Evolutionary conservation across 768 basidiomycete genomes (phyloP).

Genomic region (Asterophora lycoperdoides): DNA sequence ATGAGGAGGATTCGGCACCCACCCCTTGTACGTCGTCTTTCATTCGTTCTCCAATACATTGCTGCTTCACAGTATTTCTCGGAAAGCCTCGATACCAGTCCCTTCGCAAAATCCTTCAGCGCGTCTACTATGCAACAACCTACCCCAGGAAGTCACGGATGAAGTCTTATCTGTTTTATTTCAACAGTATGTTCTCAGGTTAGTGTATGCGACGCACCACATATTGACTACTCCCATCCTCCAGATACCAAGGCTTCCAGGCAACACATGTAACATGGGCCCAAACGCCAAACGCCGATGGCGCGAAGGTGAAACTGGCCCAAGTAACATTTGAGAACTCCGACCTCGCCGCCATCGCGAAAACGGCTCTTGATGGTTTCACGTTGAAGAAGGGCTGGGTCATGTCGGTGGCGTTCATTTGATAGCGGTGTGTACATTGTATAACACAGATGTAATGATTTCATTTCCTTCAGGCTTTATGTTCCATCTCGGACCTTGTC

Average conservation of each 20-base stretch:
- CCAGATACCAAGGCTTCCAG: constrained; percentile 82
- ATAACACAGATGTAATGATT: constrained; percentile 9
- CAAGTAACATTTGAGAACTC: constrained; percentile 74
- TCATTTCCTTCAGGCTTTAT: background rate
- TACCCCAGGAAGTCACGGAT: constrained; percentile 88
- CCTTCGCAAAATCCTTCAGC: constrained; percentile 54
- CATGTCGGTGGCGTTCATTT: constrained; percentile 75
- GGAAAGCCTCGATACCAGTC: constrained; percentile 34
- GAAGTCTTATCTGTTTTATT: constrained; percentile 84
- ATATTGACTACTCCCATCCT: background rate
- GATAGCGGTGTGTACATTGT: constrained; percentile 15
- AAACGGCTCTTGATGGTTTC: constrained; percentile 81
- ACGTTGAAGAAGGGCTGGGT: constrained; percentile 81
- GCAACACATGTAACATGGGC: constrained; percentile 66
- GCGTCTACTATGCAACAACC: constrained; percentile 73
- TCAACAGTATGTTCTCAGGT: constrained; percentile 67
- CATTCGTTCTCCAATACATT: constrained; percentile 22
- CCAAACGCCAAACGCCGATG: constrained; percentile 60
- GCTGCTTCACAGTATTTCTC: constrained; percentile 28
- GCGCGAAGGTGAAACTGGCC: constrained; percentile 72
- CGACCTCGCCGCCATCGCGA: constrained; percentile 72
- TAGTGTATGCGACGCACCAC: too few relatives aligned
- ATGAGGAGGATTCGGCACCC: constrained; percentile 66
- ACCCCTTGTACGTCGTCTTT: constrained; percentile 42
- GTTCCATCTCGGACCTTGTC: background rate